These are phyloP conservation scores for Akanthomyces muscarius DNA, from an alignment of 2,329 filamentous ascomycete species.

Conservation along the genomic window DNA sequence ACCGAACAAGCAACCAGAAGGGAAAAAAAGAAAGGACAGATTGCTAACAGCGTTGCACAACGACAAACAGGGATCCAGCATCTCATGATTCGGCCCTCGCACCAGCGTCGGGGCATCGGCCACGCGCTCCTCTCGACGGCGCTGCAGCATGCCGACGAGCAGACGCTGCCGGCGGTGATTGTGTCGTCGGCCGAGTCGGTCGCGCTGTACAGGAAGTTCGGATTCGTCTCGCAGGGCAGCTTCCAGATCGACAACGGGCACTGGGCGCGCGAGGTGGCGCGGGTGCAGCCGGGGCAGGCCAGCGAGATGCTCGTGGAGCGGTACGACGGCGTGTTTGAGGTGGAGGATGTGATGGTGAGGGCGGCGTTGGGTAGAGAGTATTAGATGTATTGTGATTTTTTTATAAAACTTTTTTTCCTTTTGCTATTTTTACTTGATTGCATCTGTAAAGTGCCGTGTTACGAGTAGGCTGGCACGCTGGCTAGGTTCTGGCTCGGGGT, in stretches of 20 bases:
- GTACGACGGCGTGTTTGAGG: slow-evolving; percentile 21
- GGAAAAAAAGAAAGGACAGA: not conserved
- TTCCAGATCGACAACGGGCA: slow-evolving; percentile 22
- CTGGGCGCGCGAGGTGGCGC: slow-evolving; percentile 19
- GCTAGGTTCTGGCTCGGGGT: no score
- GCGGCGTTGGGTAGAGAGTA: not conserved
- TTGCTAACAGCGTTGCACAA: slow-evolving; percentile 5
- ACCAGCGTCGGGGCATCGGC: slow-evolving; percentile 23
- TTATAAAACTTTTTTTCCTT: no score
- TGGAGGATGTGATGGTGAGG: slow-evolving; percentile 22
- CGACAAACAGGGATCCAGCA: slow-evolving; percentile 21
- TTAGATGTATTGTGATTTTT: not conserved
- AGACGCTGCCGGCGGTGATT: slow-evolving; percentile 19
- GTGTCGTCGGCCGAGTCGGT: slow-evolving; percentile 22
- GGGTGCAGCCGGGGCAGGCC: slow-evolving; percentile 18
- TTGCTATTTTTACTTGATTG: no score
- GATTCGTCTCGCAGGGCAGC: slow-evolving; percentile 21
- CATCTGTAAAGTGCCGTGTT: no score
- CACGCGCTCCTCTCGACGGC: slow-evolving; percentile 18
- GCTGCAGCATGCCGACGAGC: slow-evolving; percentile 15
- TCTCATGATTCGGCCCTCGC: slow-evolving; percentile 23
- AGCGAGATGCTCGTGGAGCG: slow-evolving; percentile 15
- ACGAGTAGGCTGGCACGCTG: no score
- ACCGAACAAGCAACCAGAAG: not conserved
- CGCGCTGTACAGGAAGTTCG: slow-evolving; percentile 20